Conservation (phyloP, 2,329 filamentous ascomycete species). For the Stylonectria norvegica region DNA sequence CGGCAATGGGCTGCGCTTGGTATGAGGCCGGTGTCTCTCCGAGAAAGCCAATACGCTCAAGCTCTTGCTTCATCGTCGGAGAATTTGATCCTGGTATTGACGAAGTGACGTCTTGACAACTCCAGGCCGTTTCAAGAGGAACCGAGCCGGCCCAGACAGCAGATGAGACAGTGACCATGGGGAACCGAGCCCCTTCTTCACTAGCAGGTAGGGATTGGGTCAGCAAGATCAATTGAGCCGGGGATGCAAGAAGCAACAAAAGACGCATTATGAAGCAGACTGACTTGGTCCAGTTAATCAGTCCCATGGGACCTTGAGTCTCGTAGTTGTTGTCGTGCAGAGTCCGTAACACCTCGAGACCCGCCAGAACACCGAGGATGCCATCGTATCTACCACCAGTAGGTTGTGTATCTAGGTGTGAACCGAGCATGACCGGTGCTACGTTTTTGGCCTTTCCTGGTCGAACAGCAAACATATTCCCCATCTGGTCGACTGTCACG, state of each 20-base stretch:
- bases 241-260: too few relatives aligned
- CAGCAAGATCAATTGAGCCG: constrained; percentile 10
- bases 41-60: constrained; percentile 69
- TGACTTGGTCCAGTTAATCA: constrained; percentile 76
- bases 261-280: constrained; percentile 1
- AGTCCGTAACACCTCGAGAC: constrained; percentile 67
- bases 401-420: constrained; percentile 65
- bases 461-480: constrained; percentile 74
- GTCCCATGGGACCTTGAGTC: constrained; percentile 68
- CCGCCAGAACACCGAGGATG: constrained; percentile 70
- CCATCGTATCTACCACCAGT: constrained; percentile 70
- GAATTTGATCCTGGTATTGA: too few relatives aligned
- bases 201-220: constrained; percentile 40
- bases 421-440: constrained; percentile 65
- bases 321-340: constrained; percentile 65
- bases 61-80: constrained; percentile 39
- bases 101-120: constrained; percentile 57
- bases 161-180: constrained; percentile 69
- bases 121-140: constrained; percentile 57
- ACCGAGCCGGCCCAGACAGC: constrained; percentile 75
- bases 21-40: constrained; percentile 42
- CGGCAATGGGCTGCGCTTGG: constrained; percentile 55
- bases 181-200: constrained; percentile 79
- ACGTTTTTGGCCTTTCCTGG: constrained; percentile 57
- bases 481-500: constrained; percentile 69